Evolutionary conservation across 192 early-diverging fungal species (phyloP), one percentile per base, ranked within the genome.

Genomic region (Backusella morwellensis): DNA sequence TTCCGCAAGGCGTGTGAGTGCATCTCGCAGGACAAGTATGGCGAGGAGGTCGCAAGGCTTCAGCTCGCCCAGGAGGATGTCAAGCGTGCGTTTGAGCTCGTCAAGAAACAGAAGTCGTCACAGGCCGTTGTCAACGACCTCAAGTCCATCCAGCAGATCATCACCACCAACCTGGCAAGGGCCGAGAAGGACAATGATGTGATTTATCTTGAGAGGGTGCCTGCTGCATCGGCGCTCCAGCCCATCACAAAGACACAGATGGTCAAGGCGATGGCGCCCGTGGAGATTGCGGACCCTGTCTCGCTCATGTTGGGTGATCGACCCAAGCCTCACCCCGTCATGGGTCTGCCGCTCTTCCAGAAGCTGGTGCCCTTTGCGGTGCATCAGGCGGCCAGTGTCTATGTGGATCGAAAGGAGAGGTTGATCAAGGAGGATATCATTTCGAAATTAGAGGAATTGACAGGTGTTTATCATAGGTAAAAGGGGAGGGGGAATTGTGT

Each of bases 141-240:
- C 6, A 77, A 78, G 35, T 84, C 82, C 0, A 38, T 84, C 4
- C 79, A 80, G 23, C 78, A 76, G 15, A 80, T 84, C 35, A 80
- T 84, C 12, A 50, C 50, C 32, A 84, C 38, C 14, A 78, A 80
- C 42, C 50, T 84, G 14, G 72, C 72, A 11, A 56, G 82, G 35
- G 95, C 95, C 14, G 90, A 92, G 52, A 95, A 94, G 83, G 97
- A 98, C 77, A 98, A 98, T 68, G 93, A 97, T 78, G 88, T 95
- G 50, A 95, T 98, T 21, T 96, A 98, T 80, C 77, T 96, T 67
- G 91, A 96, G 35, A 86, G 85, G 0, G 90, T 98, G 0, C 95
- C 95, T 0, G 78, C 86, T 9, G 67, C 85, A 4, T 85, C 89
- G 8, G 66, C 90, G 8, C 80, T 98, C 0, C 56, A 85, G 5